Base-by-base conservation (phyloP, 768 basidiomycete species). In the Postia placenta region DNA sequence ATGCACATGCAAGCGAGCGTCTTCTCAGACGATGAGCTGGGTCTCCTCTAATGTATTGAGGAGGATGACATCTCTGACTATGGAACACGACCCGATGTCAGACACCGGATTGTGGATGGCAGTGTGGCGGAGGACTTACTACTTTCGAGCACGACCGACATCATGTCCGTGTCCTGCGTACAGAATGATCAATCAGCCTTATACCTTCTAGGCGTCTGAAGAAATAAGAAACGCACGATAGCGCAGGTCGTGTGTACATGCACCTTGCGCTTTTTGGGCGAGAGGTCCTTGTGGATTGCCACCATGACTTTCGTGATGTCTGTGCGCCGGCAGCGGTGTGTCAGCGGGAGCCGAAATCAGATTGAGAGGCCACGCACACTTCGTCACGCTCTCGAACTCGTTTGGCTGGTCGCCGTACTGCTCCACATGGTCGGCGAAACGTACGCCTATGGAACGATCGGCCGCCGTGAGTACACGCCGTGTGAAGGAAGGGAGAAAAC, bases 191-290 rank as follows among this genome's bases (percentile, higher is more conserved):
- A 5, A 14, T 28, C 30, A 30, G 23, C 42, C 14, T 5, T 26
- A 15, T 33, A 15, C 20, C 27, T 11, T 26, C 14, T 27, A 0
- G 14, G 30, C 25, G 37, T 7, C 33, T 2, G 7, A 25, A 15
- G 19, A 1, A 28, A 19, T 26, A n/a, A n/a, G n/a, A n/a, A n/a
- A 48, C 78, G 64, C 56, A 79, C 79, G 37, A 79, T 76, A 2
- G 81, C 81, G 49, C 78, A 80, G 7, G 79, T 81, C 27, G 74
- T 56, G 60, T 84, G 77, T 9, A 74, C 65, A 58, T 81, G 75
- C 23, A 84, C 60, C 48, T 69, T 72, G 38, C 77, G 69, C 25
- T 64, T 64, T 38, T 69, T 68, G 0, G 76, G 71, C 11, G 79
- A 75, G 54, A 74, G 67, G 40, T 75, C 70, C 38, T 73, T 68